Evolutionary conservation across 352 stramenopile genomes (phyloP), one percentile per base, ranked within the genome.

Genomic region (Phytophthora meadii): DNA sequence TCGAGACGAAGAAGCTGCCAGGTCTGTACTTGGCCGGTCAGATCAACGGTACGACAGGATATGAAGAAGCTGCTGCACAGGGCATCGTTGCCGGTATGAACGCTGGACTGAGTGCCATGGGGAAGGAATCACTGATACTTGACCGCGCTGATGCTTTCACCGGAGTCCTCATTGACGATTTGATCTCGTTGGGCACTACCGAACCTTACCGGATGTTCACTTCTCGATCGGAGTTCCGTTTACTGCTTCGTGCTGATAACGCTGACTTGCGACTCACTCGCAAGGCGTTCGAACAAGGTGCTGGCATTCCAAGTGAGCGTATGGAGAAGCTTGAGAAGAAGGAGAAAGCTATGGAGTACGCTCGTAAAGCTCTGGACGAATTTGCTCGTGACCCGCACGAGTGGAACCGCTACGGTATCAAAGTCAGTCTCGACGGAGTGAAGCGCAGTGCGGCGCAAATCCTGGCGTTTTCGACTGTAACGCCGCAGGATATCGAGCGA

Each of bases 161-260:
- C 42, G 98, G 98, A 19, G 97, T 99, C n/a, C 75, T 99, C 8
- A 98, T 99, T 57, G 98, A 99, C 79, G 98, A 99, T 78, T 86
- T 99, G 15, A 96, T 99, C 27, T 98, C 96, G 5, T 82, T 97
- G 39, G 97, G 97, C 58, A 98, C 96, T 12, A 95, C 88, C 7
- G 98, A 99, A 69, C 98, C 97, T 4, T 99, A 99, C 70, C 90
- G 98, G 53, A 99, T 99, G 97, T 99, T 99, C 76, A 99, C 98
- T 1, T 98, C 89, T n/a, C 81, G 97, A 25, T 97, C 91, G 19
- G 97, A 99, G 78, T 97, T 93, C 65, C 79, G 90, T 2, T 65
- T 97, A 32, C 54, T 91, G 39, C 72, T 97, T 48, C 84, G 90
- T n/a, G 79, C 81, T 32, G 98, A 99, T 71, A 99, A 99, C 76